These are phyloP conservation scores for Dothistroma pini DNA, from an alignment of 2,329 filamentous ascomycete genomes.

Conservation along the genomic window DNA sequence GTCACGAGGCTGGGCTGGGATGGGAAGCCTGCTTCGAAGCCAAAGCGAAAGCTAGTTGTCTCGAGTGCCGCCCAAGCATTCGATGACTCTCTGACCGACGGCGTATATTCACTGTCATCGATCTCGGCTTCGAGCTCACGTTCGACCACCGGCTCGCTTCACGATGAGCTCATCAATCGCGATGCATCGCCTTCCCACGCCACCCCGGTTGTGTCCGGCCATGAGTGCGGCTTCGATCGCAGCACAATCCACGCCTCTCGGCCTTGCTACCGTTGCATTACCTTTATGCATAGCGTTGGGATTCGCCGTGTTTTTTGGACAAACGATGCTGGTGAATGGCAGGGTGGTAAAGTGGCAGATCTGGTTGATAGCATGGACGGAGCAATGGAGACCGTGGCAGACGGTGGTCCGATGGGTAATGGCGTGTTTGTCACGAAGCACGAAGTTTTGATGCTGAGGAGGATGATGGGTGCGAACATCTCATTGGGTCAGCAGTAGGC, in stretches of 20 bases:
- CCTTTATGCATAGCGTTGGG: conserved; percentile 51
- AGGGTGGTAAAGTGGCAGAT: conserved; percentile 49
- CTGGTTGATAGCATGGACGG: conserved; percentile 46
- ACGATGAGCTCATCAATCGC: conserved; percentile 45
- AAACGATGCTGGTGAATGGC: conserved; percentile 47
- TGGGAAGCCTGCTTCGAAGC: conserved; percentile 14
- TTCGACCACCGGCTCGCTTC: conserved; percentile 39
- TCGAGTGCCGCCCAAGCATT: background rate
- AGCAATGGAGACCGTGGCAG: conserved; percentile 23
- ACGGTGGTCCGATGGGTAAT: conserved; percentile 27
- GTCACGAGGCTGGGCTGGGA: conserved; percentile 44
- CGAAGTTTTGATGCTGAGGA: conserved; percentile 48
- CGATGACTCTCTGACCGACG: conserved; percentile 10
- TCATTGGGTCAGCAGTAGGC: background rate
- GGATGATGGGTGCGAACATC: conserved; percentile 31
- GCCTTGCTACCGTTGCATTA: conserved; percentile 52
- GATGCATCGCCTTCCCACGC: conserved; percentile 17
- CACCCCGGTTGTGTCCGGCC: background rate
- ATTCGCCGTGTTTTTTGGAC: conserved; percentile 55
- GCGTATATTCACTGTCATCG: conserved; percentile 14
- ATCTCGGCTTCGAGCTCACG: conserved; percentile 15
- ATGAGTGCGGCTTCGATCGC: conserved; percentile 17
- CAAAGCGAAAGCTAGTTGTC: background rate
- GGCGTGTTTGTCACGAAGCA: conserved; percentile 53
- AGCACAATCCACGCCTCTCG: conserved; percentile 40